These are phyloP conservation scores for Phytophthora litchii DNA, from an alignment of 352 stramenopile genomes.

Conservation along the genomic window DNA sequence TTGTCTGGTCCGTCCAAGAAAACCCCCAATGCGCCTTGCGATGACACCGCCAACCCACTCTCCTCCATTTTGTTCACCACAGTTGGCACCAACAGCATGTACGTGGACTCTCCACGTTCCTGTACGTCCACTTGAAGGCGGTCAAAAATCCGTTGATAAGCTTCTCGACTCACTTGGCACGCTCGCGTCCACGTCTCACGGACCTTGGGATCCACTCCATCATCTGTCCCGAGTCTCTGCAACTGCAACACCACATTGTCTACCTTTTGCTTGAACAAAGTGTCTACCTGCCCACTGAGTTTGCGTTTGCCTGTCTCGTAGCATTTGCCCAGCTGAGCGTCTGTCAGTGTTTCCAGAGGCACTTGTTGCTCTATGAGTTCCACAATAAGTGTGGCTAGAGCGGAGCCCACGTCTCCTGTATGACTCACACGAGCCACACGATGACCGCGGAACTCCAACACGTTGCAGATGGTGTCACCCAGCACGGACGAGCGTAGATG, in stretches of 20 bases:
- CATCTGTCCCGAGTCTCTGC: constrained; percentile 51
- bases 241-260: constrained; percentile 75
- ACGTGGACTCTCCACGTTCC: constrained; percentile 82
- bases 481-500: constrained; percentile 84
- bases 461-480: constrained; percentile 80
- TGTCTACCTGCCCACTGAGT: constrained; percentile 44
- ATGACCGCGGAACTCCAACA: constrained; percentile 84
- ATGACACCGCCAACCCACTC: constrained; percentile 54
- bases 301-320: constrained; percentile 74
- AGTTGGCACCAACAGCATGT: constrained; percentile 59
- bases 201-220: constrained; percentile 45
- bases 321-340: constrained; percentile 63
- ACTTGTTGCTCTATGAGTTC: constrained; percentile 67
- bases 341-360: constrained; percentile 52
- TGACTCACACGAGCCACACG: constrained; percentile 74
- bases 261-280: constrained; percentile 64
- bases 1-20: constrained; percentile 78
- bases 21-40: constrained; percentile 69
- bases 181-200: constrained; percentile 59
- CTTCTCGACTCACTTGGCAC: constrained; percentile 75
- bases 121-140: constrained; percentile 66
- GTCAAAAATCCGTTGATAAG: constrained; percentile 69
- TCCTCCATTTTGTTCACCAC: constrained; percentile 55
- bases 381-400: constrained; percentile 77
- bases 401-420: constrained; percentile 79